These are phyloP conservation scores for Diplotaxis tenuifolia DNA, from an alignment of 345 rosid species.

Conservation along the genomic window DNA sequence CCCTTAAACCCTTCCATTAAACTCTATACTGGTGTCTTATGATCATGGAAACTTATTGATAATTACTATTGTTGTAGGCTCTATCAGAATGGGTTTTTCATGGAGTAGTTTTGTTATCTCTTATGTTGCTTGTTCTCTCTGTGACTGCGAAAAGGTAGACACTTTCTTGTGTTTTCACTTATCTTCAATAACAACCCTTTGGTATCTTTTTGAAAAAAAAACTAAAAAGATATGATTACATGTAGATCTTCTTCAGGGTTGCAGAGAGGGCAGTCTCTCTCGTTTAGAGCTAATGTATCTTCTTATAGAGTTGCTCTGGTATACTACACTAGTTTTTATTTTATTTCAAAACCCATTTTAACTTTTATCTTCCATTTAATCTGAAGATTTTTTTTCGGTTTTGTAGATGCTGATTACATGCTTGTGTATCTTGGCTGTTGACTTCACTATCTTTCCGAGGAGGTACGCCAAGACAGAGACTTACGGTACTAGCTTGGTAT, in stretches of 20 bases:
- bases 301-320: conserved; percentile 73
- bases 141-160: conserved; percentile 69
- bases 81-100: conserved; percentile 64
- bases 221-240: conserved; percentile 33
- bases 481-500: conserved; percentile 81
- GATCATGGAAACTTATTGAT: neutral
- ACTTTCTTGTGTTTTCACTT: conserved; percentile 26
- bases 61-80: conserved; percentile 46
- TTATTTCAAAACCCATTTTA: conserved; percentile 6
- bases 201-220: neutral
- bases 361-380: conserved; percentile 5
- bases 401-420: conserved; percentile 78
- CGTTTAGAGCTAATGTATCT: conserved; percentile 54
- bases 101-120: conserved; percentile 39
- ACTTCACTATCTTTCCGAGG: conserved; percentile 83
- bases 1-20: neutral
- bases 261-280: conserved; percentile 37
- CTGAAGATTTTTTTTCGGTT: conserved; percentile 10
- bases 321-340: neutral
- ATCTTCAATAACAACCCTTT: neutral
- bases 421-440: conserved; percentile 90
- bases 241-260: conserved; percentile 39
- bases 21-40: neutral
- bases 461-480: conserved; percentile 85
- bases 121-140: conserved; percentile 37